Evolutionary conservation across 2,329 filamentous ascomycete species (phyloP), one percentile per base, ranked within the genome.

Genomic region (Colletotrichum neosansevieriae): DNA sequence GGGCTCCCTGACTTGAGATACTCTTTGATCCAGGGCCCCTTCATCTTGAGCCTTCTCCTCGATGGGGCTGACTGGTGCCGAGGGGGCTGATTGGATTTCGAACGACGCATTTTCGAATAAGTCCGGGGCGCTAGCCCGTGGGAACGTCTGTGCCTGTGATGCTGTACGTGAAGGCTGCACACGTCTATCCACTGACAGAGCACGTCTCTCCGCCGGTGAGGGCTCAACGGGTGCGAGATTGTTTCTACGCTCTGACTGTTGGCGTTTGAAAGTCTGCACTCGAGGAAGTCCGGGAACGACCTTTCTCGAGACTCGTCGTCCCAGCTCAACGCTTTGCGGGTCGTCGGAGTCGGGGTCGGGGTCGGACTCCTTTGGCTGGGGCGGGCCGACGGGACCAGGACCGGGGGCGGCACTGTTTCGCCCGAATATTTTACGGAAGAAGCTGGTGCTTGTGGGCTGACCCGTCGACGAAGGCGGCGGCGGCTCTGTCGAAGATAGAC

Each of bases 271-370:
- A 0, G 93, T 97, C 73, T 91, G 88, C 4, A 90, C 84, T 56
- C 93, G 88, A 44, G 94, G 93, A 42, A 97, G 81, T 15, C 91
- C 91, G 17, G 94, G 91, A 15, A 94, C 89, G n/a, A 94, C 92
- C 74, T 86, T 89, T 72, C 88, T 80, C 34, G 82, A 82, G 68
- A 80, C 77, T 69, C 83, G 83, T 61, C 81, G 80, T 21, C 81
- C 78, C 53, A 82, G 67, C 49, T 78, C 79, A 21, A 77, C 74
- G 67, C 74, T 78, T 59, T 73, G 69, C 34, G 71, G 68, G 49
- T 79, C 79, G 58, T 74, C 74, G 58, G 60, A 32, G 32, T 69
- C 68, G 32, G 69, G 54, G 54, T 74, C 73, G 24, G 71, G 62
- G 49, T 67, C 56, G 45, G 69, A 45, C 65, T 66, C 57, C 40